phyloP scores from a whole-genome alignment of 2,329 filamentous ascomycete species.

The Trichoderma sp. region DNA sequence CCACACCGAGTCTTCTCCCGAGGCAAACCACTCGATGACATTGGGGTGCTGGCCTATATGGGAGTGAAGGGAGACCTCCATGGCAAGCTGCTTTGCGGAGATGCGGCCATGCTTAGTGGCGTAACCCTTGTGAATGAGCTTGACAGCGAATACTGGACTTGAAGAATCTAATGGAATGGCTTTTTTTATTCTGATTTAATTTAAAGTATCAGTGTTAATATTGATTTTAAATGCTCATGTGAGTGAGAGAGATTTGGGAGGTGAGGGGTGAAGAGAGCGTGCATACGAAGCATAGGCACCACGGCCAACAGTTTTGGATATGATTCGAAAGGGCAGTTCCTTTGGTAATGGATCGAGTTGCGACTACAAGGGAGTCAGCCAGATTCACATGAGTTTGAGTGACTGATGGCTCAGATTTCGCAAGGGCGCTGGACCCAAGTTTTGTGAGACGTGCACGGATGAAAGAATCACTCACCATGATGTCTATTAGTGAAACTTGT shows the following conservation, averaged over 20 bases:
- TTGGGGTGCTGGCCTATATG: constrained; percentile 89
- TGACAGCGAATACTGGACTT: constrained; percentile 88
- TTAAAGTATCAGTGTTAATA: constrained; percentile 18
- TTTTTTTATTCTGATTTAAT: constrained; percentile 78
- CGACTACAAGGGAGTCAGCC: constrained; percentile 60
- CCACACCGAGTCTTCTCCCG: constrained; percentile 83
- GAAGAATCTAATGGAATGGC: constrained; percentile 71
- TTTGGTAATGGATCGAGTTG: constrained; percentile 83
- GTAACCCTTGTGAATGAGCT: constrained; percentile 98
- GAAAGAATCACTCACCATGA: constrained; percentile 12
- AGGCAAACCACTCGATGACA: constrained; percentile 89
- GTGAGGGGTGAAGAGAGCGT: constrained; percentile 5
- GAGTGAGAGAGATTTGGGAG: background rate
- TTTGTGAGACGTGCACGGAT: background rate
- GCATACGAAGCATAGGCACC: constrained; percentile 94
- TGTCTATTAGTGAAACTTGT: constrained; percentile 13
- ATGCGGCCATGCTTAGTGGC: constrained; percentile 87
- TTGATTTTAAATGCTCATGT: background rate
- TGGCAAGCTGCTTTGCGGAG: constrained; percentile 82
- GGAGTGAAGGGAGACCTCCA: constrained; percentile 89
- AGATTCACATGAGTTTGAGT: background rate
- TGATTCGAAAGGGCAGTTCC: constrained; percentile 87
- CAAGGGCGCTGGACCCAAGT: background rate
- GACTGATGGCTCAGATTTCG: background rate
- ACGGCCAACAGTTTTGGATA: constrained; percentile 94